Conservation (phyloP, 2,329 filamentous ascomycete genomes). For the Aspergillus tubingensis region DNA sequence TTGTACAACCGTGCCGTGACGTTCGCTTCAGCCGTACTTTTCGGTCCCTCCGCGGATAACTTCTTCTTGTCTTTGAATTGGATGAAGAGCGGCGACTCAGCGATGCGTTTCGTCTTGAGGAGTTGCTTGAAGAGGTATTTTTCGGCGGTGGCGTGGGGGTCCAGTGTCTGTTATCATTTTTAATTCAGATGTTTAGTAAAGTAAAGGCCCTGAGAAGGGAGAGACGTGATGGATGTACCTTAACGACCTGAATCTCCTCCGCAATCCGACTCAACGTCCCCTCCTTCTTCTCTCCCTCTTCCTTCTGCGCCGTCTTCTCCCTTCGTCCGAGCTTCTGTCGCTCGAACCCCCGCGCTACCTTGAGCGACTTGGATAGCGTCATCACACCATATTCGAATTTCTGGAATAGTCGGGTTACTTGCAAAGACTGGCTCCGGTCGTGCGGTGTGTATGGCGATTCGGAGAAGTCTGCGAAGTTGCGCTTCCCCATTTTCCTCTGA, state of each 20-base stretch:
- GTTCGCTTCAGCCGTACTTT: constrained; percentile 55
- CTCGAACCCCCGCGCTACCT: constrained; percentile 62
- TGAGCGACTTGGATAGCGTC: constrained; percentile 55
- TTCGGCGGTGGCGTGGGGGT: constrained; percentile 53
- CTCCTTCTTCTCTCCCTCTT: constrained; percentile 41
- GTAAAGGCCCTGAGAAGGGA: constrained; percentile 17
- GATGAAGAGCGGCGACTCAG: constrained; percentile 52
- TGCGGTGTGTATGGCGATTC: constrained; percentile 15
- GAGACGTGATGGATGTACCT: too few species aligned
- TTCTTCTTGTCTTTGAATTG: constrained; percentile 41
- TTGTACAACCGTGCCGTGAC: constrained; percentile 62
- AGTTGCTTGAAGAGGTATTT: constrained; percentile 60
- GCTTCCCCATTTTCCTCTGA: constrained; percentile 47
- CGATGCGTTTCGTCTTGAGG: constrained; percentile 58
- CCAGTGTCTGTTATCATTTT: constrained; percentile 45
- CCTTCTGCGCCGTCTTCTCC: constrained; percentile 54
- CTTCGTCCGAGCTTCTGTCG: constrained; percentile 64
- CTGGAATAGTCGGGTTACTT: constrained; percentile 43
- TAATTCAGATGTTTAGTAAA: constrained; percentile 13
- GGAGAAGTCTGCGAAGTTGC: constrained; percentile 39
- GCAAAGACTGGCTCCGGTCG: constrained; percentile 29
- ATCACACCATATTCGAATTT: constrained; percentile 55
- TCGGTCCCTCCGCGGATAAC: constrained; percentile 39
- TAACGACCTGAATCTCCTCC: constrained; percentile 59
- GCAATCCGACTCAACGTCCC: constrained; percentile 49